Evolutionary conservation across 2,329 filamentous ascomycete species (phyloP).

Genomic region (Ascochyta lentis): DNA sequence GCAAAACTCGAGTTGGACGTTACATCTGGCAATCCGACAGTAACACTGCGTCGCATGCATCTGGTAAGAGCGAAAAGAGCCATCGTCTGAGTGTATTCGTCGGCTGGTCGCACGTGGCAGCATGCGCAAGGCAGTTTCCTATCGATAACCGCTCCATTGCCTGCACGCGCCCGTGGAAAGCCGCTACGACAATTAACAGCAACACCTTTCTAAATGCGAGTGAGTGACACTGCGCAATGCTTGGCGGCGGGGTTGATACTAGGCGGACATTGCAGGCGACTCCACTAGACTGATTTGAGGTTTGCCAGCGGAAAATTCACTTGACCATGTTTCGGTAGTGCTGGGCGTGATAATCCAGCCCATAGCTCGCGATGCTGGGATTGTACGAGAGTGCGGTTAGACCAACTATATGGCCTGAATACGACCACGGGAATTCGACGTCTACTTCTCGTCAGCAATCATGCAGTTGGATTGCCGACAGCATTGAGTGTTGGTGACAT

Average conservation of each 20-base stretch:
- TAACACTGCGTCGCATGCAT: slow-evolving; percentile 4
- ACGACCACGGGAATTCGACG: too few species aligned
- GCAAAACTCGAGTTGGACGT: slow-evolving; percentile 1
- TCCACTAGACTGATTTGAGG: neutral
- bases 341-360: neutral
- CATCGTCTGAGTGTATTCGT: neutral
- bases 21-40: slow-evolving; percentile 7
- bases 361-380: neutral
- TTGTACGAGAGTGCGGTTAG: neutral
- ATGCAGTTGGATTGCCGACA: neutral
- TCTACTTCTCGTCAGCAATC: neutral
- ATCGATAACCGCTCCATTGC: neutral
- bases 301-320: neutral
- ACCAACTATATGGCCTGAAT: too few species aligned
- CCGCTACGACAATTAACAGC: too few species aligned
- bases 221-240: neutral
- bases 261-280: neutral
- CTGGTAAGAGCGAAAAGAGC: neutral
- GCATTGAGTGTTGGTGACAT: neutral
- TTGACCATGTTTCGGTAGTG: neutral
- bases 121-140: neutral
- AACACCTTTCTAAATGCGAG: too few species aligned
- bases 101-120: slow-evolving; percentile 2
- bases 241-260: neutral
- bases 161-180: too few species aligned